Base-by-base conservation (phyloP, 179 eudicot species). In the Carnegiea gigantea region DNA sequence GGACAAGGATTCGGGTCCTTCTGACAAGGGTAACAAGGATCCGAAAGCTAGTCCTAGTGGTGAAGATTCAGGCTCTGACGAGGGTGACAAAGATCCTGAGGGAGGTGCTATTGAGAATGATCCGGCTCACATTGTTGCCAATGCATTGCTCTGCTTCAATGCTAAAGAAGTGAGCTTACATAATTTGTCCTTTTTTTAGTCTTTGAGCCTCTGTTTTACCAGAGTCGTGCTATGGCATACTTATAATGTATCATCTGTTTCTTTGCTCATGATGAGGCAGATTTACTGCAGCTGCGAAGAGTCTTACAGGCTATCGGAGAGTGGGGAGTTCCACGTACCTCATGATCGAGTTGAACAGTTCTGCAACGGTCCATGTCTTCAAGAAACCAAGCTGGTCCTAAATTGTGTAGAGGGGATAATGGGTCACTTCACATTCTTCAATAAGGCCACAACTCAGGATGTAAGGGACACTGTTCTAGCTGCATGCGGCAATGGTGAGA, bases 261-360 rank as follows among this genome's bases (percentile, higher is more conserved):
- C 57, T 51, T 51, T 13, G 57, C 9, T 57, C 0, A 48, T 20
- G 33, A 75, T 24, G 36, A 75, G 30, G 80, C 86, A 93, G 97
- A 85, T 93, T 14, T 95, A 93, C 87, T 84, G 85, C 87, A 85
- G 90, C 78, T 93, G 97, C 73, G 89, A 88, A 3, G 93, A 90
- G 72, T 75, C 85, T 0, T 90, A 87, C 78, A 92, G 98, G 79
- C 89, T 95, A 65, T 80, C 87, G 9, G 81, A 79, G 81, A 85
- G 75, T 21, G 97, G 96, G 51, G 88, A 88, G 46, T 84, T 95
- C 51, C 78, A 90, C 28, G 90, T 95, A 79, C 91, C 93, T 67
- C 89, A 81, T 1, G 94, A 89, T 33, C 53, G 87, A 13, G 86
- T 89, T 1, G 88, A 95, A 21, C 82, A 91, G 78, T 93, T 84